Percentiles rank a stretch among this genome's conserved stretches.
These are phyloP conservation scores for Ceratobasidium sp. DNA, from an alignment of 1,284 basidiomycete genomes.

Conservation along the genomic window DNA sequence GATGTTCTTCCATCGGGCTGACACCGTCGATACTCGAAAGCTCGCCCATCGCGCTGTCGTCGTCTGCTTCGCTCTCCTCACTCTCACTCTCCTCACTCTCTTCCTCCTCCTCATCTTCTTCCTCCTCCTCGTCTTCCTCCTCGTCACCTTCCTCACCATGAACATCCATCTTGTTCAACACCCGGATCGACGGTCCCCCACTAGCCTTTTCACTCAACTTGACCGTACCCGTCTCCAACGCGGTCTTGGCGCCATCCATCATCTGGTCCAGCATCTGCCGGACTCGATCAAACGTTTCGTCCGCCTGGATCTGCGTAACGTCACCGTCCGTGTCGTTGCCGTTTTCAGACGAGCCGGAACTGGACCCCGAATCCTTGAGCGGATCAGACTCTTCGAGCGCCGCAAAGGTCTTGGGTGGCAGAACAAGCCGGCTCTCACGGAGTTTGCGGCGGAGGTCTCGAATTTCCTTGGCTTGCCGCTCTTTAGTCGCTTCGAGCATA, in stretches of 20 bases:
- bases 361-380: constrained; percentile 21
- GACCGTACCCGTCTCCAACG: neutral
- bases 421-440: constrained; percentile 74
- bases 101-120: neutral
- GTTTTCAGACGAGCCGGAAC: constrained; percentile 29
- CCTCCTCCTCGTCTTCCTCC: neutral
- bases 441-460: constrained; percentile 75
- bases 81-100: constrained; percentile 8
- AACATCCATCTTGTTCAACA: constrained; percentile 11
- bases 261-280: constrained; percentile 11
- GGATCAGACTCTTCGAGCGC: constrained; percentile 51
- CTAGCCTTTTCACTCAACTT: neutral
- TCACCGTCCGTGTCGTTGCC: too few relatives aligned
- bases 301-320: constrained; percentile 32
- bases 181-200: constrained; percentile 8
- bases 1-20: neutral
- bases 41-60: neutral
- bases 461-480: constrained; percentile 80
- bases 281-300: constrained; percentile 32
- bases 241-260: neutral
- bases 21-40: constrained; percentile 24
- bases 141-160: neutral
- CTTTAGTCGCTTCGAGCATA: constrained; percentile 73
- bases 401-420: constrained; percentile 69
- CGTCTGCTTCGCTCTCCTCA: neutral